Percentiles rank a stretch among this genome's conserved stretches.
phyloP scores from a whole-genome alignment of 106 monocot species.

The Platanthera guangdongensis region DNA sequence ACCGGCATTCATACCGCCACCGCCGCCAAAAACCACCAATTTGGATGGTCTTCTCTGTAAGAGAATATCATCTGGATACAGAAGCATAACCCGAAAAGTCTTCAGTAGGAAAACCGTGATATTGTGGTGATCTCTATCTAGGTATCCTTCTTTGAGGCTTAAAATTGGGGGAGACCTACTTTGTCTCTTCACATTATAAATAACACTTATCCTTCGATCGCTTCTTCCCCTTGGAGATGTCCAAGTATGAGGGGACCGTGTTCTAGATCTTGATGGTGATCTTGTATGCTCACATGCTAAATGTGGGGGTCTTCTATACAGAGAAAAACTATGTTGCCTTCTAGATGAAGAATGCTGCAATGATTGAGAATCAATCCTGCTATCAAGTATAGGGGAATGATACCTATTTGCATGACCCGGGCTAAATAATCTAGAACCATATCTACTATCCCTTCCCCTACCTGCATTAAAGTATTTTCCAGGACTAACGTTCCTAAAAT shows the following conservation, averaged over 20 bases:
- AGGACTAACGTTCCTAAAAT: constrained; percentile 44
- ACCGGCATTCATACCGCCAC: no score
- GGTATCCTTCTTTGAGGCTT: constrained; percentile 16
- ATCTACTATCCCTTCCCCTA: constrained; percentile 23
- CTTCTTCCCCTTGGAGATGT: constrained; percentile 35
- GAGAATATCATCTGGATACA: constrained; percentile 13
- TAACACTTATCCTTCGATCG: constrained; percentile 14
- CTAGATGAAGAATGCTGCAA: constrained; percentile 18
- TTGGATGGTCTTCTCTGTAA: constrained; percentile 13
- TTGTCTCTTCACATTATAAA: constrained; percentile 12
- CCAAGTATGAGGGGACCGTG: constrained; percentile 61
- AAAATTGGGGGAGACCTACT: constrained; percentile 42
- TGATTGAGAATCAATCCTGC: constrained; percentile 13
- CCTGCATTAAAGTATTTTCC: constrained; percentile 16
- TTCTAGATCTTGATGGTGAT: constrained; percentile 73
- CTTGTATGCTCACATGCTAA: constrained; percentile 22
- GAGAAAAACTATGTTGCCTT: constrained; percentile 48
- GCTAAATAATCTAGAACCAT: constrained; percentile 17
- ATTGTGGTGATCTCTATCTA: constrained; percentile 22
- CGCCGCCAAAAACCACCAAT: constrained; percentile 8
- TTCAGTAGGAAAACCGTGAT: constrained; percentile 24
- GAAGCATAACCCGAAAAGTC: constrained; percentile 16
- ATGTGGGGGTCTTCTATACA: constrained; percentile 29
- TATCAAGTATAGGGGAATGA: constrained; percentile 18
- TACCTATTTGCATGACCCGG: constrained; percentile 23